Evolutionary conservation across 2,329 filamentous ascomycete genomes (phyloP).

Genomic region (Colletotrichum sp.): DNA sequence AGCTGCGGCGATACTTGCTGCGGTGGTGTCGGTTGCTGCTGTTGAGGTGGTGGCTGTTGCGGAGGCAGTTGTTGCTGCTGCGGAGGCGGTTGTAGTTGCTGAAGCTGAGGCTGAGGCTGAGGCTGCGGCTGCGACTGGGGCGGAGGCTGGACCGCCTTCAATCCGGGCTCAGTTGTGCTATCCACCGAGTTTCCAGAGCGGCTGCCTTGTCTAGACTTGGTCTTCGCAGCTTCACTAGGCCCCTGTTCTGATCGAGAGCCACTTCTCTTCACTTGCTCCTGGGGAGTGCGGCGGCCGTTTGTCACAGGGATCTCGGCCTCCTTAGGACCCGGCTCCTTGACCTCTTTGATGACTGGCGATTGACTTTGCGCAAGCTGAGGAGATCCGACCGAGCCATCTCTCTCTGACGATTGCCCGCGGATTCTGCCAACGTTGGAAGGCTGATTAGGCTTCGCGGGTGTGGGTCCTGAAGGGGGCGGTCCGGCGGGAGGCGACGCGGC

Average conservation of each 20-base stretch:
- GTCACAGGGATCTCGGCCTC: constrained; percentile 56
- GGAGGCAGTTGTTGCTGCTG: neutral
- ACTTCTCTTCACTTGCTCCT: constrained; percentile 52
- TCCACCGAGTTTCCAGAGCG: constrained; percentile 72
- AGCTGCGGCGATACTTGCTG: neutral
- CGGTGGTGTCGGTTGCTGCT: constrained; percentile 54
- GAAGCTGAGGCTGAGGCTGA: neutral
- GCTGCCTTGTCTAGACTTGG: constrained; percentile 43
- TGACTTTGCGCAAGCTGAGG: constrained; percentile 38
- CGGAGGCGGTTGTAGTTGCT: neutral
- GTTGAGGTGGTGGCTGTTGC: neutral
- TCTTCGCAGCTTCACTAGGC: constrained; percentile 35
- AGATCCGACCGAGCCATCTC: constrained; percentile 39
- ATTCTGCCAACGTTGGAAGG: constrained; percentile 45
- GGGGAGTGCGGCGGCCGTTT: constrained; percentile 70
- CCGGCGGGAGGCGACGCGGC: constrained; percentile 39
- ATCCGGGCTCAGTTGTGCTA: constrained; percentile 63
- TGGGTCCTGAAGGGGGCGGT: constrained; percentile 60
- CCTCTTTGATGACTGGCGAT: constrained; percentile 49
- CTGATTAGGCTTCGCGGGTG: constrained; percentile 53
- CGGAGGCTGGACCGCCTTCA: constrained; percentile 40
- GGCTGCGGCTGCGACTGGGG: neutral
- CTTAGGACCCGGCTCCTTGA: constrained; percentile 27
- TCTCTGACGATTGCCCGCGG: constrained; percentile 56
- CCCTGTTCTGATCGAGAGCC: constrained; percentile 40